Base-by-base conservation (phyloP, 176 grass and related monocot species). In the Alloteropsis semialata region DNA sequence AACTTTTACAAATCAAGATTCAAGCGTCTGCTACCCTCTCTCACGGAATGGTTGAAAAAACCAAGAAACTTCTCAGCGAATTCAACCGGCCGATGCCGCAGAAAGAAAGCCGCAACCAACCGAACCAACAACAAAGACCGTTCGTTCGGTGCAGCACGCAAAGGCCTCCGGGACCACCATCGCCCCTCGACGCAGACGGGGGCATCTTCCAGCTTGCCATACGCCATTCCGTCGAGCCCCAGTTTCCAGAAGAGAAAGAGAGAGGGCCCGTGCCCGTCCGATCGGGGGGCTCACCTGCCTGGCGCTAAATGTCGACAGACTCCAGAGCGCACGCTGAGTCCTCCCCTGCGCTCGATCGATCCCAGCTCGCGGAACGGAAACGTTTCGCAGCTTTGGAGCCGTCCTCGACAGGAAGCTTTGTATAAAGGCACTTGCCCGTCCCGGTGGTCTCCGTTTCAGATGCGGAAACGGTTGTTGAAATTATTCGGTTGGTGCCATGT, bases 41-140 rank as follows among this genome's bases (percentile, higher is more conserved):
- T 18, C 11, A 1, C 6, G 6, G 3, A 64, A 38, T 38, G 46
- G 27, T 58, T 46, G 28, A 22, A 53, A 30, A 49, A 54, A 15
- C 4, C n/a, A 12, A 11, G 24, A 22, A 28, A 1, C 39, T 53
- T 69, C n/a, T 16, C 13, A 42, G n/a, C 15, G 38, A 74, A 69
- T 82, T 82, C 51, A 81, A 51, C 62, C 30, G 22, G 37, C 3
- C 58, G 24, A 21, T 29, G 27, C 16, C 21, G 9, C 43, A 61
- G 27, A 22, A 34, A 78, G 86, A 33, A 73, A 74, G 48, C 24
- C 58, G 57, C 80, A 79, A 88, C 86, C 19, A 56, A 57, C 74
- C 29, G 45, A 25, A 60, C 44, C 33, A 45, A 13, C 12, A n/a
- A 57, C 13, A 18, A 87, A 51, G 81, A 80, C 81, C 75, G 42